Percentiles rank a stretch among this genome's conserved stretches.
phyloP scores from a whole-genome alignment of 306 rosid species.

The Ormosia emarginata region DNA sequence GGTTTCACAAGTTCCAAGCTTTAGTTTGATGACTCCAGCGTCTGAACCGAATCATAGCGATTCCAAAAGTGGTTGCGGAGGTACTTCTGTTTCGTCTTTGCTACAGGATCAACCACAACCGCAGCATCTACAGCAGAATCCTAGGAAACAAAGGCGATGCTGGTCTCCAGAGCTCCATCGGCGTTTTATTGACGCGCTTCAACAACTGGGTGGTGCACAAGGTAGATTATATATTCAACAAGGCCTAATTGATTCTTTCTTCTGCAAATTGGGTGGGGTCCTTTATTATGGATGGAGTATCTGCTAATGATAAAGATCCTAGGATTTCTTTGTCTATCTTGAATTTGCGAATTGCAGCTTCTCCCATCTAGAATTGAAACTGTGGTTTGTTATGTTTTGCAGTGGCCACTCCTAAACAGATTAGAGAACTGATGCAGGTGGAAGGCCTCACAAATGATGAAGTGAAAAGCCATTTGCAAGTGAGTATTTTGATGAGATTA shows the following conservation, averaged over 20 bases:
- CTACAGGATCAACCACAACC: constrained; percentile 27
- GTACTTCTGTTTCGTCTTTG: constrained; percentile 44
- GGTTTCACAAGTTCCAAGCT: constrained; percentile 49
- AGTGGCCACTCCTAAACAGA: constrained; percentile 97
- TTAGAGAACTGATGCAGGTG: constrained; percentile 84
- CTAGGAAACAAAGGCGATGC: constrained; percentile 71
- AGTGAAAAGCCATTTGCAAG: constrained; percentile 96
- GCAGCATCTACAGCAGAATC: constrained; percentile 16
- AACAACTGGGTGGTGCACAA: constrained; percentile 85
- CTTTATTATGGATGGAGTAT: too few species aligned
- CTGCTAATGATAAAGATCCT: not conserved
- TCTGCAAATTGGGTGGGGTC: not conserved
- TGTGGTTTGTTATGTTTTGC: constrained; percentile 29
- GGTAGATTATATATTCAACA: constrained; percentile 35
- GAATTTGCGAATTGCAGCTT: not conserved
- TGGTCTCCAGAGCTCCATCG: constrained; percentile 91
- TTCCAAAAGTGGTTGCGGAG: constrained; percentile 36
- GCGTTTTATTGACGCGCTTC: constrained; percentile 70
- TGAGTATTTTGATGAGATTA: not conserved
- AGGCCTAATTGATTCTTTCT: not conserved
- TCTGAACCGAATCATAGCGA: constrained; percentile 39
- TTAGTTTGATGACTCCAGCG: constrained; percentile 51
- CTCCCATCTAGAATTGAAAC: not conserved
- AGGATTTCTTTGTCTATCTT: too few species aligned
- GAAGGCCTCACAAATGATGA: constrained; percentile 92